Evolutionary conservation across 2,329 filamentous ascomycete species (phyloP).

Genomic region (Colletotrichum caudatum): DNA sequence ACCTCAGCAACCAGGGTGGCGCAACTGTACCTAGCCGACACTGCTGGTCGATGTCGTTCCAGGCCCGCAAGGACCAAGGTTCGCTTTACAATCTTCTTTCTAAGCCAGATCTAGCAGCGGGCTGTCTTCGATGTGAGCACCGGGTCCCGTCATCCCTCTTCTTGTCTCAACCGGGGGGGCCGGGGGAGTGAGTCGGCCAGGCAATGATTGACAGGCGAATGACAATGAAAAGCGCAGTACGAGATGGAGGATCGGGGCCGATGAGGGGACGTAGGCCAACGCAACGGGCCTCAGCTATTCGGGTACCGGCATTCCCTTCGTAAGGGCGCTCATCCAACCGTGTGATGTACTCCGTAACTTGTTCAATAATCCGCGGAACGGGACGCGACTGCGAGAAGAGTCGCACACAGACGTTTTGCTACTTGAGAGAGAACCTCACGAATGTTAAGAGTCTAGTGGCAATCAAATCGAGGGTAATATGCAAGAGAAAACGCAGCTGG

Average conservation of each 20-base stretch:
- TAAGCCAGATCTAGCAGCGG: not conserved
- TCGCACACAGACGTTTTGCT: too few species aligned
- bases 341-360: not conserved
- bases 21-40: not conserved
- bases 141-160: not conserved
- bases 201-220: not conserved
- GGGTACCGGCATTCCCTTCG: not conserved
- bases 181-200: not conserved
- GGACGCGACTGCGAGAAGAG: not conserved
- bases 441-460: not conserved
- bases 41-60: too few species aligned
- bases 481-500: conserved; percentile 36
- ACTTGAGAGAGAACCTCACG: not conserved
- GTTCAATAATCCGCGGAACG: not conserved
- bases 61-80: not conserved
- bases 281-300: not conserved
- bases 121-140: not conserved
- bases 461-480: not conserved
- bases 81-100: not conserved
- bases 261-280: not conserved
- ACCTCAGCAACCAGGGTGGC: not conserved
- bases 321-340: not conserved
- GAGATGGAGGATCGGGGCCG: not conserved
- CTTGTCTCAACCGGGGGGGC: not conserved
- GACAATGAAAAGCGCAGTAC: not conserved